phyloP scores from a whole-genome alignment of 2,329 filamentous ascomycete genomes.

The Arthrobotrys sinensis region DNA sequence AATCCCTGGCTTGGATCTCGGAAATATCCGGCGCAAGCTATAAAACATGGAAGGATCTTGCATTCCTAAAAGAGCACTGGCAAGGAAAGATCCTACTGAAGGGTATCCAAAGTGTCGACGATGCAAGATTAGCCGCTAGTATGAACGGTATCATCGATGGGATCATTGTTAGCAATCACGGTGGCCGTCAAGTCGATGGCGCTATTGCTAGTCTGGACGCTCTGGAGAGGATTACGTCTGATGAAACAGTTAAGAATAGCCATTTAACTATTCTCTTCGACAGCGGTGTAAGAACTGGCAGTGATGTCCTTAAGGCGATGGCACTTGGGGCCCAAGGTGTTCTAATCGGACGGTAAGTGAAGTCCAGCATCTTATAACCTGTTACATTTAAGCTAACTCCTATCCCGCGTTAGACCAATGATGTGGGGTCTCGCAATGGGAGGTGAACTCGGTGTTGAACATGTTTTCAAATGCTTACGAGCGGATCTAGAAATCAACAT shows the following conservation, averaged over 20 bases:
- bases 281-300: conserved; percentile 68
- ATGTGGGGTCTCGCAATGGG: conserved; percentile 60
- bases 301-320: conserved; percentile 68
- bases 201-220: conserved; percentile 66
- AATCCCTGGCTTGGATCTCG: conserved; percentile 72
- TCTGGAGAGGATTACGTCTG: conserved; percentile 67
- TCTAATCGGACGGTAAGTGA: conserved; percentile 67
- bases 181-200: conserved; percentile 68
- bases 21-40: conserved; percentile 72
- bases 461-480: conserved; percentile 56
- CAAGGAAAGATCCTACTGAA: conserved; percentile 54
- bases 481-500: conserved; percentile 56
- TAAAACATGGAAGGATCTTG: conserved; percentile 74
- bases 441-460: conserved; percentile 55
- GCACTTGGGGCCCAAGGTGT: conserved; percentile 69
- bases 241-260: conserved; percentile 66
- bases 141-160: conserved; percentile 64
- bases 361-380: neutral
- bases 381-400: neutral
- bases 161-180: conserved; percentile 69
- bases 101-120: conserved; percentile 68
- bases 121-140: conserved; percentile 65
- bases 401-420: conserved; percentile 39
- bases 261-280: conserved; percentile 67
- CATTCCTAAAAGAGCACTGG: conserved; percentile 47